Base-by-base conservation (phyloP, 1,139 yeast genomes). In the Yamadazyma songkhlaensis region DNA sequence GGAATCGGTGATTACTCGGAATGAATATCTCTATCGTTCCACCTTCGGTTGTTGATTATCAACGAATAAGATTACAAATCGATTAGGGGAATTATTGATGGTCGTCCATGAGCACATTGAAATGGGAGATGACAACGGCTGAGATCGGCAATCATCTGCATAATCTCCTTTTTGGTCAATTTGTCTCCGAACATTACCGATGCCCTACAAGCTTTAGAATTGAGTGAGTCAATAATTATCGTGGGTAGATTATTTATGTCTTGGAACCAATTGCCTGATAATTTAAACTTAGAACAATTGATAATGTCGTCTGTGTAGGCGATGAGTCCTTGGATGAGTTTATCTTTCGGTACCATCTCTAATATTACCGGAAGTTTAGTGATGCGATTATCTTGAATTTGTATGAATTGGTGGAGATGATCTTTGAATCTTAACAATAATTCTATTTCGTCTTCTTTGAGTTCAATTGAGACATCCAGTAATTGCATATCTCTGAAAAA, bases 41-140 rank as follows among this genome's bases (percentile, higher is more conserved):
- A 12, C 12, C n/a, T 12, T 25, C 27, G 27, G 27, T 10, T 5
- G 6, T 25, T 25, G 27, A 25, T 10, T 23, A 12, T 27, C 4
- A 17, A 7, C n/a, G 23, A 13, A 7, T 20, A 12, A 9, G 28
- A 23, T 23, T 17, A 23, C 4, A 31, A 8, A 24, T 31, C 20
- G n/a, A 31, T 70, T 7, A 84, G 39, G 0, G 94, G 90, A 0
- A 79, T 73, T 10, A 84, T 59, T 0, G 90, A 75, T 0, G 95
- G 95, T 37, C 96, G 58, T 0, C 96, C 96, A 57, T 88, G 96
- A 0, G 96, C 96, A 64, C 96, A 88, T 40, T 76, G 81, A 46
- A 85, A 84, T 0, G 96, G 95, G 11, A 72, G 57, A 12, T 59
- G 51, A 50, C 95, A 86, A 3, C 41, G 29, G 0, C 65, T 49